Evolutionary conservation across 2,329 filamentous ascomycete species (phyloP), one percentile per base, ranked within the genome.

Genomic region (Gnomoniopsis smithogilvyi): DNA sequence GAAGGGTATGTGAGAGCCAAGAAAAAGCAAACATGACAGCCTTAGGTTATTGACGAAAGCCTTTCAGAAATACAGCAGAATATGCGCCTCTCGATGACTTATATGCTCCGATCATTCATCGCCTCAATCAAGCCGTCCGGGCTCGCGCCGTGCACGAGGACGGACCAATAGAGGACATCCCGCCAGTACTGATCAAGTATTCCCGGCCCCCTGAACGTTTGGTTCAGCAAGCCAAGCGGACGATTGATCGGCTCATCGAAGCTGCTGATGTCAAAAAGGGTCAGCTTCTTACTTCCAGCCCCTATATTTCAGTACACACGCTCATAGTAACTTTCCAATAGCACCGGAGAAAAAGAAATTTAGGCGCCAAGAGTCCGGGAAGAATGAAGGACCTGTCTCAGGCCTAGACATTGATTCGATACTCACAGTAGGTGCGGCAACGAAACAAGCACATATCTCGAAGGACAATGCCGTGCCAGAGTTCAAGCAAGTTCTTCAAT

Each of bases 401-500:
- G 93, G 93, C 21, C 86, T 99, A 45, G 90, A 98, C 67, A 83
- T 98, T 43, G 89, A 93, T 61, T 86, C 86, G 4, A 83, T 98
- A 2, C 85, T 98, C n/a, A 75, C 75, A 30, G 73, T 73, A 62
- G 46, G 24, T 6, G 15, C 43, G 15, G 50, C 51, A 19, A 41
- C 50, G 8, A 53, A 60, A 15, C 64, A 65, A 51, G 68, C 62
- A 7, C 72, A 68, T 59, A 79, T 86, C 22, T 78, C 78, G 2
- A 71, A 82, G 0, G 81, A 88, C 11, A 98, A 98, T 64, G 86
- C 93, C 1, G 86, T 98, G 6, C 92, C 95, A 0, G 91, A 94
- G 61, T 97, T 96, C 82, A 96, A 93, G 70, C 91, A 92, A 70
- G 82, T 88, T 3, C 78, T 98, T 17, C 51, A 47, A 17, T 45